Base-by-base conservation (phyloP, 345 rosid genomes). In the Pugionium cornutum region DNA sequence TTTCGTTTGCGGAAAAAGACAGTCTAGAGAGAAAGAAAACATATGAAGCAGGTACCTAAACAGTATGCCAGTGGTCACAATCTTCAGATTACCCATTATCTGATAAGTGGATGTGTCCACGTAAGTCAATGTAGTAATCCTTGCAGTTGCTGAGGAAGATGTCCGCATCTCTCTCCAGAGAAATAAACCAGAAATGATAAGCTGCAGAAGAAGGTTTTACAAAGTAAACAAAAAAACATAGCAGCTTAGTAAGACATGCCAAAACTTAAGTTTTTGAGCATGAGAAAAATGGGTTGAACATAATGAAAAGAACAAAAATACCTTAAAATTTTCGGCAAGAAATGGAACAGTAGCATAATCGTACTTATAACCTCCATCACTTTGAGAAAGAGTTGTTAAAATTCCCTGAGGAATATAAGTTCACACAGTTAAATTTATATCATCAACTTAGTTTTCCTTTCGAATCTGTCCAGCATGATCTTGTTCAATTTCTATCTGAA, bases 251-350 rank as follows among this genome's bases (percentile, higher is more conserved):
- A 18, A 18, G 0, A 18, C 18, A 44, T 8, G 53, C 10, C 34
- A 7, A 34, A 35, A 4, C 9, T 9, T 5, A 2, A 61, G 34
- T 42, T 3, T 29, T 4, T 9, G 7, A 8, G 32, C 4, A n/a
- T 7, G 35, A 10, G 44, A 18, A 18, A 40, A 29, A 41, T 33
- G 4, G 32, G 9, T 9, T 53, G 37, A 53, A 6, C 65, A 45
- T 33, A 41, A 40, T 1, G 41, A 1, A 35, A 1, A 30, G 33
- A 43, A 42, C 39, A 27, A 10, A 6, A 10, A 68, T 72, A 88
- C 99, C 99, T 95, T 95, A 18, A 84, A 86, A 58, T 83, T 80
- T 80, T 95, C n/a, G n/a, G n/a, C n/a, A n/a, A n/a, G n/a, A n/a
- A n/a, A n/a, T n/a, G n/a, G n/a, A n/a, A n/a, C n/a, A n/a, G n/a